Percentiles rank a stretch among this genome's conserved stretches.
phyloP scores from a whole-genome alignment of 345 rosid species.

The Lagerstroemia speciosa region DNA sequence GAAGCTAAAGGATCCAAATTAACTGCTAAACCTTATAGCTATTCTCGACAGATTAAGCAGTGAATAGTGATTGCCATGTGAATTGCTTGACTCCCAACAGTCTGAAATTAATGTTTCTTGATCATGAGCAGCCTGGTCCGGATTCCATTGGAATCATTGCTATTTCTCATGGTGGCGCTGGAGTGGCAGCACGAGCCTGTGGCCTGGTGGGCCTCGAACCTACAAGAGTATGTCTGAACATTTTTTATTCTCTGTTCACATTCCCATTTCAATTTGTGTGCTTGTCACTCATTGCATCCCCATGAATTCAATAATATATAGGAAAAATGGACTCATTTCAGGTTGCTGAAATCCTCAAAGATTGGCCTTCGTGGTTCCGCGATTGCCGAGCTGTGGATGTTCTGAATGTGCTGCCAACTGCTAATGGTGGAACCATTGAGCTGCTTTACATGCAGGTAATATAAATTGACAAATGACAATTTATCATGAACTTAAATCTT shows the following conservation, averaged over 20 bases:
- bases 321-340: slow-evolving; percentile 13
- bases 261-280: background rate
- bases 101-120: background rate
- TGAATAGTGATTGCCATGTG: background rate
- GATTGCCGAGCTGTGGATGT: slow-evolving; percentile 99
- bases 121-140: slow-evolving; percentile 95
- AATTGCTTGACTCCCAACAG: background rate
- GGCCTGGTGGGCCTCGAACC: slow-evolving; percentile 99
- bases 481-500: background rate
- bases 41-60: background rate
- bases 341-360: slow-evolving; percentile 99
- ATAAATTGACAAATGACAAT: background rate
- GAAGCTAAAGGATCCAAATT: background rate
- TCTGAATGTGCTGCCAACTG: slow-evolving; percentile 92
- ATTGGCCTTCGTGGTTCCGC: slow-evolving; percentile 96
- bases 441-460: slow-evolving; percentile 96
- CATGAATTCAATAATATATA: background rate
- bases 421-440: slow-evolving; percentile 99
- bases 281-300: background rate
- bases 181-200: slow-evolving; percentile 99
- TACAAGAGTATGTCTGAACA: slow-evolving; percentile 61
- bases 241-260: background rate
- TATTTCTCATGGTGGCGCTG: slow-evolving; percentile 99
- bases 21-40: background rate
- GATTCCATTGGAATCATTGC: slow-evolving; percentile 99